These are phyloP conservation scores for Brassica incana DNA, from an alignment of 345 rosid species.

Conservation along the genomic window DNA sequence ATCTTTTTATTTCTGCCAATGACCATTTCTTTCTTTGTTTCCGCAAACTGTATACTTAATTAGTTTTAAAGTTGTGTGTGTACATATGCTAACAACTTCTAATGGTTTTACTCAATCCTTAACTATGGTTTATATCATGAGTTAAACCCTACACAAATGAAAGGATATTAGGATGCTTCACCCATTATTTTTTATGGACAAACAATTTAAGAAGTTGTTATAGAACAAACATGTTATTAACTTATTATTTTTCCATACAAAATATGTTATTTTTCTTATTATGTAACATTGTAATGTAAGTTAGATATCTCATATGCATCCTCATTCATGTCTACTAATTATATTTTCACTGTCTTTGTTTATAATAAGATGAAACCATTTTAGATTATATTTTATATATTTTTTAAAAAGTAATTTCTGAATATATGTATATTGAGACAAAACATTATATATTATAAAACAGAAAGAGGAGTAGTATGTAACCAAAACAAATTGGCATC, in stretches of 20 bases:
- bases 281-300: neutral
- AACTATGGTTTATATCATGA: neutral
- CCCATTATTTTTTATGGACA: neutral
- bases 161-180: neutral
- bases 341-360: no score
- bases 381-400: neutral
- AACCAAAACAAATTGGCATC: constrained; percentile 1
- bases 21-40: constrained; percentile 2
- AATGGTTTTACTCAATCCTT: neutral
- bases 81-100: neutral
- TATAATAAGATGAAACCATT: no score
- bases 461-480: neutral
- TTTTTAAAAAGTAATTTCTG: no score
- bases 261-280: neutral
- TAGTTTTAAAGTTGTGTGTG: neutral
- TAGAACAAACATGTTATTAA: neutral
- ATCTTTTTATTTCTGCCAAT: neutral
- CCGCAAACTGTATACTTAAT: neutral
- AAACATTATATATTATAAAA: no score
- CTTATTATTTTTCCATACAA: neutral
- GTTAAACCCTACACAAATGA: neutral
- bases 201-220: neutral
- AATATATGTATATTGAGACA: neutral
- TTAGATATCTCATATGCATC: neutral
- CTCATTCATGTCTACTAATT: neutral